phyloP scores from a whole-genome alignment of 208 protist genomes.

The Tetramitus jugosus region DNA sequence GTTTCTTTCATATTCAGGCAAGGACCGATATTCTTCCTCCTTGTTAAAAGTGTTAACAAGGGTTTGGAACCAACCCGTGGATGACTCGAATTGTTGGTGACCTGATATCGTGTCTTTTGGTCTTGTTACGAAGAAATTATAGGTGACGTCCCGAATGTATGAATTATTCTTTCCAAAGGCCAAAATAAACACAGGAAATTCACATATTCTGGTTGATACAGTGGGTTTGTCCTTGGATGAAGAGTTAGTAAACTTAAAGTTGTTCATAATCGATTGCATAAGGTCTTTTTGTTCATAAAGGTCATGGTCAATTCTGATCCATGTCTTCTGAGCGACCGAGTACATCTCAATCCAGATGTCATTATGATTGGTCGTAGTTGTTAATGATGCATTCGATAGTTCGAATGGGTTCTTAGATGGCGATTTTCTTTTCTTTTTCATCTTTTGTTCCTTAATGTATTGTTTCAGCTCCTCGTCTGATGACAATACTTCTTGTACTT shows the following conservation, averaged over 20 bases:
- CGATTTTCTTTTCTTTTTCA: background rate
- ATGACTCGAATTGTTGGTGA: too few species aligned
- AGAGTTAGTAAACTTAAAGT: background rate
- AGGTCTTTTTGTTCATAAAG: background rate
- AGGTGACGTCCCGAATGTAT: too few species aligned
- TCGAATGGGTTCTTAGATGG: background rate
- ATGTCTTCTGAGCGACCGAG: background rate
- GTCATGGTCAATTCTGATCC: background rate
- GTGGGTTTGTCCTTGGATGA: background rate
- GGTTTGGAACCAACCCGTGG: too few species aligned
- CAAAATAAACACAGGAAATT: too few species aligned
- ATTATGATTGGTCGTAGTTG: background rate
- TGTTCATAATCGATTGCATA: background rate
- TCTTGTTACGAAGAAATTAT: too few species aligned
- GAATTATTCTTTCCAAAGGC: too few species aligned
- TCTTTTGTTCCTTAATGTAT: background rate
- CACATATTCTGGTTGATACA: too few species aligned
- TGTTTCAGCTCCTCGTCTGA: background rate
- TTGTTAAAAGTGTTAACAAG: too few species aligned
- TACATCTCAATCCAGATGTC: background rate
- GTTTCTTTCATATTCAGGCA: background rate
- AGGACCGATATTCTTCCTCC: background rate
- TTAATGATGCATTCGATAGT: background rate
- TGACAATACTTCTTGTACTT: background rate
- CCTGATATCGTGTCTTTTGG: too few species aligned